These are phyloP conservation scores for Aurinia saxatilis DNA, from an alignment of 345 rosid species.

Conservation along the genomic window DNA sequence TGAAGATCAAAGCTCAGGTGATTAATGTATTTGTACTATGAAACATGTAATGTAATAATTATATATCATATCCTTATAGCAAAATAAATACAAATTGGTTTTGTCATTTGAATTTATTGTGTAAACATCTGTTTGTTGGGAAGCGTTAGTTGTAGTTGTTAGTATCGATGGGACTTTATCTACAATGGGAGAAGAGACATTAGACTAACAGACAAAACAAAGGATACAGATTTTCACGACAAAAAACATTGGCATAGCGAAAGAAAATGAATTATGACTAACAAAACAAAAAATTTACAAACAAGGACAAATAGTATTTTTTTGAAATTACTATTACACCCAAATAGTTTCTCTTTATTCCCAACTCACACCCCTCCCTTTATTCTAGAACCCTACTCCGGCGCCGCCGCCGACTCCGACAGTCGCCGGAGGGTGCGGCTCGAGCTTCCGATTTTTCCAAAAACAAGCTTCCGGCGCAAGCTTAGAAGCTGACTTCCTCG, in stretches of 20 bases:
- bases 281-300: constrained; percentile 29
- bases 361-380: neutral
- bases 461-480: constrained; percentile 69
- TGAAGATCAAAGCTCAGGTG: constrained; percentile 46
- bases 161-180: constrained; percentile 26
- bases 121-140: constrained; percentile 17
- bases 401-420: constrained; percentile 72
- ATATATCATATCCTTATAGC: neutral
- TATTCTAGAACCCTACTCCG: constrained; percentile 57
- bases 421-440: constrained; percentile 60
- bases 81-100: neutral
- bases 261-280: constrained; percentile 22
- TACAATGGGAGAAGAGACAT: constrained; percentile 23
- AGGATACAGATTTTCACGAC: constrained; percentile 11
- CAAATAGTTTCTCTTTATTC: constrained; percentile 14
- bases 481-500: constrained; percentile 60
- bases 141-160: constrained; percentile 11
- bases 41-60: constrained; percentile 6
- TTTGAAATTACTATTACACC: constrained; percentile 21
- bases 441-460: constrained; percentile 87
- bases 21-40: constrained; percentile 24
- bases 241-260: constrained; percentile 13
- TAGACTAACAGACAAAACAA: constrained; percentile 21
- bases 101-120: neutral
- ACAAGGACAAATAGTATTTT: constrained; percentile 21